A percentile compares a stretch with the other conserved stretches of the same genome.
Evolutionary conservation across 73 alveolate genomes (phyloP).

Genomic region (Paramecium bursaria): DNA sequence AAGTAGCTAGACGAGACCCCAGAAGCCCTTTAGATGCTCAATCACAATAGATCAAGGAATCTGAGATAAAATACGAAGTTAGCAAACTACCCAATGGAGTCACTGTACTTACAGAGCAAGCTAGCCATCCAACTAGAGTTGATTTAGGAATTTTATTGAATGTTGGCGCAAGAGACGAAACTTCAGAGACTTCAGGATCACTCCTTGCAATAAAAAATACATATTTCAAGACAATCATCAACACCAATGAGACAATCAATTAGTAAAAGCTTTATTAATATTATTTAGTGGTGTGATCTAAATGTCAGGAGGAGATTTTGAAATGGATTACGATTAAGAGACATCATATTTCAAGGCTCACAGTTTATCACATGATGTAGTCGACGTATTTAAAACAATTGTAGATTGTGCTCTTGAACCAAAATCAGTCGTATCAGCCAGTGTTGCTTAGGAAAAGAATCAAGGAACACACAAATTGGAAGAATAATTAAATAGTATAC

Average conservation of each 20-base stretch:
- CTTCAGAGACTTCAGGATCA: constrained; percentile 82
- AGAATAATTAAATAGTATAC: constrained; percentile 8
- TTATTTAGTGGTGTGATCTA: constrained; percentile 77
- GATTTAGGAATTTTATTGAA: constrained; percentile 84
- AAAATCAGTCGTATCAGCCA: constrained; percentile 71
- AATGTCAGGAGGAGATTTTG: constrained; percentile 87
- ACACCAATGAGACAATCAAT: constrained; percentile 88
- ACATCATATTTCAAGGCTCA: constrained; percentile 79
- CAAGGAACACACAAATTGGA: constrained; percentile 64
- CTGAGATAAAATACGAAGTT: constrained; percentile 73
- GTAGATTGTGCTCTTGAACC: constrained; percentile 83
- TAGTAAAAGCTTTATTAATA: constrained; percentile 54
- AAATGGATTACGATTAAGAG: constrained; percentile 85
- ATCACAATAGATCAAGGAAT: constrained; percentile 65
- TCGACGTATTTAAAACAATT: constrained; percentile 80
- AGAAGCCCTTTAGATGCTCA: constrained; percentile 22
- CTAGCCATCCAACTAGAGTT: constrained; percentile 81
- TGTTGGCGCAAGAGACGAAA: constrained; percentile 91
- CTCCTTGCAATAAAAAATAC: constrained; percentile 78
- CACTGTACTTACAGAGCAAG: constrained; percentile 83
- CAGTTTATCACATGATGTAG: constrained; percentile 84
- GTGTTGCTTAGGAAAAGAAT: constrained; percentile 63
- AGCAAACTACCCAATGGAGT: constrained; percentile 85
- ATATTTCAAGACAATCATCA: constrained; percentile 78
- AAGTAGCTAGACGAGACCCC: constrained; percentile 45